A percentile compares a stretch with the other conserved stretches of the same genome.
These are phyloP conservation scores for Phoma sp. DNA, from an alignment of 2,329 filamentous ascomycete species.

Conservation along the genomic window DNA sequence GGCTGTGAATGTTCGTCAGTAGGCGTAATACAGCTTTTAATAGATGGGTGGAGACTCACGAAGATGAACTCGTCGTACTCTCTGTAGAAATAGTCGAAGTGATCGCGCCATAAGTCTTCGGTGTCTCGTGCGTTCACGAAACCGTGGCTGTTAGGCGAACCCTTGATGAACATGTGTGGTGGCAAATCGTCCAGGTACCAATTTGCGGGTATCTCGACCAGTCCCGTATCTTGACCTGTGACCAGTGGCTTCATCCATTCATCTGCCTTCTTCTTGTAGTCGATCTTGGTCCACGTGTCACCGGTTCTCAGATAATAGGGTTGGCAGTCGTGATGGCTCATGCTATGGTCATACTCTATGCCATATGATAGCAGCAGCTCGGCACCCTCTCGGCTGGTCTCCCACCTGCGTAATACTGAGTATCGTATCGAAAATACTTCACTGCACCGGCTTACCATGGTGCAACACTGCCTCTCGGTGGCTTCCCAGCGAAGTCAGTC, in stretches of 20 bases:
- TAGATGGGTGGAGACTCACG: conserved; percentile 53
- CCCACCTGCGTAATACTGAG: conserved; percentile 57
- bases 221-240: conserved; percentile 64
- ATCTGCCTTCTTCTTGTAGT: conserved; percentile 66
- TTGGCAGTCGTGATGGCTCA: conserved; percentile 70
- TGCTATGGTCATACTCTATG: conserved; percentile 72
- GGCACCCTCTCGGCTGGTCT: conserved; percentile 70
- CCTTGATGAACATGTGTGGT: conserved; percentile 76
- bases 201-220: conserved; percentile 70
- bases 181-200: conserved; percentile 67
- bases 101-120: conserved; percentile 69
- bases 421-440: conserved; percentile 46
- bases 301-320: conserved; percentile 68
- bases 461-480: conserved; percentile 73
- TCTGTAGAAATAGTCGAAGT: conserved; percentile 76
- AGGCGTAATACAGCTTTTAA: not conserved
- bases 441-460: conserved; percentile 59
- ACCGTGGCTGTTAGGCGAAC: conserved; percentile 67
- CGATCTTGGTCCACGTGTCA: conserved; percentile 72
- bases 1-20: conserved; percentile 47
- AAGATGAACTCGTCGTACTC: conserved; percentile 80
- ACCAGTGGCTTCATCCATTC: conserved; percentile 72
- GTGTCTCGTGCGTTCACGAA: conserved; percentile 62
- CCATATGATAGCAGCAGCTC: conserved; percentile 70
- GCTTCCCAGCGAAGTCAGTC: conserved; percentile 73